These are phyloP conservation scores for Naematelia encephala DNA, from an alignment of 768 basidiomycete species.

Conservation along the genomic window DNA sequence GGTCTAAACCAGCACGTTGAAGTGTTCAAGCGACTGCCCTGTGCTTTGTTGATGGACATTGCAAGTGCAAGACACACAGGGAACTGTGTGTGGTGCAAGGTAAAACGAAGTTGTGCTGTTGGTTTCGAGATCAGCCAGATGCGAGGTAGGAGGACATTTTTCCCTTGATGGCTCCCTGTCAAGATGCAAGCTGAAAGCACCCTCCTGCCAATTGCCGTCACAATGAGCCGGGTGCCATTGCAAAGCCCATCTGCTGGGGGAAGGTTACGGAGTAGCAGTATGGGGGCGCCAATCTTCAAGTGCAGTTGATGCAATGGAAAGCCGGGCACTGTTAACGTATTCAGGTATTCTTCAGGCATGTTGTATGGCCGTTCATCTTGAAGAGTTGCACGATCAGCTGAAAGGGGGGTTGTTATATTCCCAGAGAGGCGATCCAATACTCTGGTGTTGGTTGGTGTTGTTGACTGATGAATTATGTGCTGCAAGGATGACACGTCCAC, in stretches of 20 bases:
- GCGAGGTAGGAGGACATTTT: not conserved
- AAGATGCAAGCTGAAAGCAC: slow-evolving; percentile 42
- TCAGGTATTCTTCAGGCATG: slow-evolving; percentile 18
- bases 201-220: slow-evolving; percentile 49
- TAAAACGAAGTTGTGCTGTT: slow-evolving; percentile 12
- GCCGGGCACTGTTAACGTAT: not conserved
- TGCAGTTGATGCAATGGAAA: slow-evolving; percentile 52
- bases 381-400: not conserved
- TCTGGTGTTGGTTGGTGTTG: slow-evolving; percentile 16
- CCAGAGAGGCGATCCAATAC: not conserved
- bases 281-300: slow-evolving; percentile 40
- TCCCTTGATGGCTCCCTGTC: not conserved
- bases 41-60: slow-evolving; percentile 57
- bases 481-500: not conserved
- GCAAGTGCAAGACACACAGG: slow-evolving; percentile 56
- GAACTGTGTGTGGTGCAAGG: slow-evolving; percentile 51
- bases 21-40: slow-evolving; percentile 55
- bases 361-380: not conserved
- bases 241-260: slow-evolving; percentile 51
- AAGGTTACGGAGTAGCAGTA: slow-evolving; percentile 57
- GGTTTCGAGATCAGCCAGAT: not conserved
- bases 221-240: slow-evolving; percentile 51
- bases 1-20: slow-evolving; percentile 53
- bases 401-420: not conserved
- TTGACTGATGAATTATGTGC: not conserved